Base-by-base conservation (phyloP, 176 grass and related monocot genomes). In the Zea luxurians region DNA sequence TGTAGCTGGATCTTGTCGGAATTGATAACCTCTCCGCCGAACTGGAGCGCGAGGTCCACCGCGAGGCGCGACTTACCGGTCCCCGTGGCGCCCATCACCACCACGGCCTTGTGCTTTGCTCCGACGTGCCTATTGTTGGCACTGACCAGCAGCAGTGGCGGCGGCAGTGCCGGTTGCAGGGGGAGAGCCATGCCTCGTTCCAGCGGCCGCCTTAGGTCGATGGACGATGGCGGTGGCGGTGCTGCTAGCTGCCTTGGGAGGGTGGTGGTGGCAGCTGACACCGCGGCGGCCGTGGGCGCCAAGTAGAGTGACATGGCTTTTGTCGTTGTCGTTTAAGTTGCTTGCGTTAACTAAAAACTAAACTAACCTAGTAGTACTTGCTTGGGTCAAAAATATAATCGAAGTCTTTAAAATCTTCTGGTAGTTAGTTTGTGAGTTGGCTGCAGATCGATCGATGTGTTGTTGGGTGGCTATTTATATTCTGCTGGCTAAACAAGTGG, bases 11-110 rank as follows among this genome's bases (percentile, higher is more conserved):
- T 84, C 78, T 91, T 91, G 81, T 91, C 89, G 6, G 89, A 73
- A 52, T 91, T 91, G 67, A 91, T 83, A 4, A 91, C 78, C 85
- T 91, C 84, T 42, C 89, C 89, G 81, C 53, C 73, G 66, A 87
- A 87, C 13, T 5, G 45, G 4, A 76, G 46, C 7, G 89, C 77
- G 3, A 87, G 77, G 67, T 91, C 81, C 20, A 91, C 69, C 21
- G 84, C 89, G 8, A 90, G 84, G 18, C 84, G 71, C 0, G 89
- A 87, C 66, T 90, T 90, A 18, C 89, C 89, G 0, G 84, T 87
- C 1, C 89, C 89, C 11, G 89, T 90, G 6, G 84, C 84, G 10
- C 89, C 88, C 88, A 87, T 84, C 35, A 90, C 88, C 40, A 90
- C 59, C 71, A 87, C 75, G 20, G 79, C 88, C 81, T 84, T 90